Evolutionary conservation across 163 green algal species (phyloP).

Genomic region (Chloromonas sp.): DNA sequence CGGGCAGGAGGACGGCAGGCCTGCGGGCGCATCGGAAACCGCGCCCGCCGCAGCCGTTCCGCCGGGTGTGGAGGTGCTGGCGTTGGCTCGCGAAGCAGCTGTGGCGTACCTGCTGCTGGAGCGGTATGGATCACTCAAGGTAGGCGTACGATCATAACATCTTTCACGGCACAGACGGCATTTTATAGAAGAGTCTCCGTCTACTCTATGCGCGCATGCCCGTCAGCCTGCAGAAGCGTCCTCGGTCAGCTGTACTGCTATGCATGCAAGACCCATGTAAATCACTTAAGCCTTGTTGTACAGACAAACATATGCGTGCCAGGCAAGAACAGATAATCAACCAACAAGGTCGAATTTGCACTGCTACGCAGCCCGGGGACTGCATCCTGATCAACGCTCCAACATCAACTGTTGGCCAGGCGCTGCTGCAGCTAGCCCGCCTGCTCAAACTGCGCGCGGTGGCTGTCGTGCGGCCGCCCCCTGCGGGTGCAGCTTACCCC

Average conservation of each 20-base stretch:
- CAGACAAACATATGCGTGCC: no score
- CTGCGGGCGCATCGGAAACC: no score
- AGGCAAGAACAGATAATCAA: no score
- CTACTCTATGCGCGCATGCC: no score
- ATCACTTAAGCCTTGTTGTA: no score
- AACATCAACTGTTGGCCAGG: slow-evolving; percentile 66
- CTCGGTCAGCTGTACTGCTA: no score
- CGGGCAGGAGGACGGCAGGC: no score
- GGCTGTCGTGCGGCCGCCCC: slow-evolving; percentile 31
- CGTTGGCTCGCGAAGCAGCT: slow-evolving; percentile 54
- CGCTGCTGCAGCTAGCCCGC: slow-evolving; percentile 65
- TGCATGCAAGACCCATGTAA: no score
- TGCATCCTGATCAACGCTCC: slow-evolving; percentile 79
- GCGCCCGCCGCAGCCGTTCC: background rate
- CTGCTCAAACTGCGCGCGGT: slow-evolving; percentile 66
- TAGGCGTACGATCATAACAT: slow-evolving; percentile 3
- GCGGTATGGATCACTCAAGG: slow-evolving; percentile 59
- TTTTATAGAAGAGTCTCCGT: no score
- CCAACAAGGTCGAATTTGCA: no score
- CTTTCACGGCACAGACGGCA: no score
- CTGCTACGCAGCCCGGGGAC: slow-evolving; percentile 59
- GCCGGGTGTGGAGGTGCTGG: slow-evolving; percentile 49
- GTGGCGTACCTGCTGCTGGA: slow-evolving; percentile 72
- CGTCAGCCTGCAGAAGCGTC: no score
- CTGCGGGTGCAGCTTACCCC: background rate